Evolutionary conservation across 352 stramenopile genomes (phyloP).

Genomic region (Pythium insidiosum): DNA sequence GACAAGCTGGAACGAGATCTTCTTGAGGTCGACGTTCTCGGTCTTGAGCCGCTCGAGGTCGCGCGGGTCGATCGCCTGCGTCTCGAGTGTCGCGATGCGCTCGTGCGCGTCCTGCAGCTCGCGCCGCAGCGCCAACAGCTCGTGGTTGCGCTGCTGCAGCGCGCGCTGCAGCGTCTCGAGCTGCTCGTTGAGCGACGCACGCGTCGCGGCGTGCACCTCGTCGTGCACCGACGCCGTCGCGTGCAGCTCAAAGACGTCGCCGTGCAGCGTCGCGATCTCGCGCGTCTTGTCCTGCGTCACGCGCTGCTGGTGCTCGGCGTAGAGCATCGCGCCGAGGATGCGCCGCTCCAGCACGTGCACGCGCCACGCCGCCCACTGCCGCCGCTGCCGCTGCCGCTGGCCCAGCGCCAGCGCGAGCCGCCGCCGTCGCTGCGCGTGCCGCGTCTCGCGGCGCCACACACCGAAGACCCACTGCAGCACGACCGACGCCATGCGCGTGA

Average conservation of each 20-base stretch:
- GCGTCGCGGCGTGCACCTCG: conserved; percentile 30
- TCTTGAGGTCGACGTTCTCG: conserved; percentile 63
- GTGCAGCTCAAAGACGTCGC: conserved; percentile 41
- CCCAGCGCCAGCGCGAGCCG: conserved; percentile 11
- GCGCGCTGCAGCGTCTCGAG: conserved; percentile 21
- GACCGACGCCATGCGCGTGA: conserved; percentile 46
- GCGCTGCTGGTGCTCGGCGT: conserved; percentile 48
- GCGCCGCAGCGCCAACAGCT: conserved; percentile 40
- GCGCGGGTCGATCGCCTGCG: conserved; percentile 35
- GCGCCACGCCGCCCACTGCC: conserved; percentile 39
- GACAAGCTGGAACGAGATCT: conserved; percentile 55
- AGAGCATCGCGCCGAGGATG: conserved; percentile 68
- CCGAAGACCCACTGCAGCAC: conserved; percentile 59
- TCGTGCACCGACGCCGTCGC: conserved; percentile 22
- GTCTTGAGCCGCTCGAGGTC: conserved; percentile 48
- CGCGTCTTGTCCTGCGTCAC: conserved; percentile 23
- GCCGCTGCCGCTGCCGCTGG: conserved; percentile 25
- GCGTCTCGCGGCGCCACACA: conserved; percentile 34
- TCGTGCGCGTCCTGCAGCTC: conserved; percentile 29
- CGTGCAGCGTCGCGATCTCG: conserved; percentile 52
- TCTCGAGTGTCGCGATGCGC: conserved; percentile 27
- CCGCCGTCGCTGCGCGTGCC: conserved; percentile 19
- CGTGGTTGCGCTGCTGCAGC: conserved; percentile 35
- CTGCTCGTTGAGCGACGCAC: conserved; percentile 24
- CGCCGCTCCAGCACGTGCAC: conserved; percentile 46